Conservation (phyloP, 1,284 basidiomycete genomes). For the Agroathelia rolfsii region DNA sequence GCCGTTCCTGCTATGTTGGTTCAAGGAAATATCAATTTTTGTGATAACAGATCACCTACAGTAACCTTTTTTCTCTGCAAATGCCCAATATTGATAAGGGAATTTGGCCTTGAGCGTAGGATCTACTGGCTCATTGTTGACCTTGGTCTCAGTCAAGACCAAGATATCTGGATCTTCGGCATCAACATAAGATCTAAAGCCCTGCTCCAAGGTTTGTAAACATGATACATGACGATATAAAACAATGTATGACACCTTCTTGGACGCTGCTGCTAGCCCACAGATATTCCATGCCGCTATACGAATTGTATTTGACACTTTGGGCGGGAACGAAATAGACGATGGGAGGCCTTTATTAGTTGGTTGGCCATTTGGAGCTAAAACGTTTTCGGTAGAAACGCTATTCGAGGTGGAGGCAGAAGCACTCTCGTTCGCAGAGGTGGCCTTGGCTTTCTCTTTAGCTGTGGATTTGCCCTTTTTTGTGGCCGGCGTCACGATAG, state of each 20-base stretch:
- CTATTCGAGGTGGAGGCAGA: no score
- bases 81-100: conserved; percentile 68
- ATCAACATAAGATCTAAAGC: conserved; percentile 70
- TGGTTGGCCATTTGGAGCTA: conserved; percentile 41
- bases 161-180: conserved; percentile 78
- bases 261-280: conserved; percentile 56
- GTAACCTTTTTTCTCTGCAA: conserved; percentile 67
- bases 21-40: no score
- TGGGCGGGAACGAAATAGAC: conserved; percentile 48
- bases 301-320: conserved; percentile 37
- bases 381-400: no score
- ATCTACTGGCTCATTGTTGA: conserved; percentile 56
- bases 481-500: conserved; percentile 9
- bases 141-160: conserved; percentile 77
- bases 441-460: conserved; percentile 19
- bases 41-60: conserved; percentile 31
- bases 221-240: no score
- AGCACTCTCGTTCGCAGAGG: no score
- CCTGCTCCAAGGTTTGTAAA: conserved; percentile 38
- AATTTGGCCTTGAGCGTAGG: conserved; percentile 45
- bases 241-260: conserved; percentile 46
- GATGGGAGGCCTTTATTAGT: conserved; percentile 66
- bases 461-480: no score
- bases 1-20: conserved; percentile 79
- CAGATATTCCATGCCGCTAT: conserved; percentile 71